phyloP scores from a whole-genome alignment of 108 stramenopile species.

The Pelagomonas calceolata region DNA sequence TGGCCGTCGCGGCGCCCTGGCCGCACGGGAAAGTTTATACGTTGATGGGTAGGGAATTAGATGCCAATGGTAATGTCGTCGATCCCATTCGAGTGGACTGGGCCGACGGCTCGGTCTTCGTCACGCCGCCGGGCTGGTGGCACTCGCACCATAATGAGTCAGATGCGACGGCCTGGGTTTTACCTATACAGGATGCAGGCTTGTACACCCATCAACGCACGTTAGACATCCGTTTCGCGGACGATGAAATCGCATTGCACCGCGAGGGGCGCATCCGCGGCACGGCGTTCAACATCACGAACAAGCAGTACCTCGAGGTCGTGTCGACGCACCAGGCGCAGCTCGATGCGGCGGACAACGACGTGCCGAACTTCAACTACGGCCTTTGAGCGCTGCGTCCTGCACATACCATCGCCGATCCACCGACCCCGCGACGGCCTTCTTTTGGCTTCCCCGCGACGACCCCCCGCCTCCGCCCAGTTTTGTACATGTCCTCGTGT shows the following conservation, averaged over 20 bases:
- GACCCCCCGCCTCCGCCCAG: no score
- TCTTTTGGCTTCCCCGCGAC: no score
- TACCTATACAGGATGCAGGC: constrained; percentile 30
- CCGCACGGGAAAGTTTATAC: constrained; percentile 16
- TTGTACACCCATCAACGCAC: constrained; percentile 23
- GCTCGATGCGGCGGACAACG: no score
- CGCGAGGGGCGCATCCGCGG: constrained; percentile 2
- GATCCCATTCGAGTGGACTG: constrained; percentile 25
- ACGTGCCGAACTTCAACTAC: no score
- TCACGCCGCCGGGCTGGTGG: constrained; percentile 43
- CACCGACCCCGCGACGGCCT: no score
- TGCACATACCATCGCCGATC: no score
- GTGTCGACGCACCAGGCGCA: neutral
- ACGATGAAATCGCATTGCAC: constrained; percentile 5
- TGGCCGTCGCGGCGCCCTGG: constrained; percentile 16
- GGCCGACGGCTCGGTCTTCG: constrained; percentile 20
- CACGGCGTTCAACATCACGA: constrained; percentile 3
- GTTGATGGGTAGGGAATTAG: constrained; percentile 29
- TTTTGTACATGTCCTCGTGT: no score
- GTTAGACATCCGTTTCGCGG: constrained; percentile 22
- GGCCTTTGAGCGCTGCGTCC: no score
- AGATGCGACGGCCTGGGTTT: constrained; percentile 27
- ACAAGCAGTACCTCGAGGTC: constrained; percentile 3
- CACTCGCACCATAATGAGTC: constrained; percentile 29
- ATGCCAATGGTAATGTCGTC: constrained; percentile 17